phyloP scores from a whole-genome alignment of 2,329 filamentous ascomycete species.

The Xylariaceae sp. region DNA sequence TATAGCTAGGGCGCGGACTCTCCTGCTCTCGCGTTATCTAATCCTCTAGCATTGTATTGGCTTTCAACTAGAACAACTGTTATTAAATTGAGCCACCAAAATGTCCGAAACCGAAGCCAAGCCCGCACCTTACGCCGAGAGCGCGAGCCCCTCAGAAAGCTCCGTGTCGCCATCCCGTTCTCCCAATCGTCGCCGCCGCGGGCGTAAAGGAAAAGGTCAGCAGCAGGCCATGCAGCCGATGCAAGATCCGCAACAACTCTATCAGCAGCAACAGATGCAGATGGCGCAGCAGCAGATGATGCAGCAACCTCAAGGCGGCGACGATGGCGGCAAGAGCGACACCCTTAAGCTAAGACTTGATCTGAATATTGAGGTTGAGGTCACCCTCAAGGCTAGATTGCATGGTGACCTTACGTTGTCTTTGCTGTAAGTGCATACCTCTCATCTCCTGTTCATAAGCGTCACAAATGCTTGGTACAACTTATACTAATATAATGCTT shows the following conservation, averaged over 20 bases:
- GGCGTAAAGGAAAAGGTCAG: slow-evolving; percentile 23
- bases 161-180: slow-evolving; percentile 31
- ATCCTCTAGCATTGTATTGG: no score
- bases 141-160: slow-evolving; percentile 26
- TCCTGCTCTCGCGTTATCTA: neutral
- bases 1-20: neutral
- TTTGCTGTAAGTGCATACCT: slow-evolving; percentile 58
- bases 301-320: slow-evolving; percentile 30
- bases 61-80: neutral
- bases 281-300: slow-evolving; percentile 20
- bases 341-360: slow-evolving; percentile 77
- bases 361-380: slow-evolving; percentile 82
- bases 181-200: slow-evolving; percentile 30
- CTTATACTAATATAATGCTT: neutral
- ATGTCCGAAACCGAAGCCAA: slow-evolving; percentile 31
- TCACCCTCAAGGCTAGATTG: slow-evolving; percentile 86
- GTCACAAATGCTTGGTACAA: neutral
- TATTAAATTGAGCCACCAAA: neutral
- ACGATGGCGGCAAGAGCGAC: slow-evolving; percentile 53
- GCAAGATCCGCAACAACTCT: slow-evolving; percentile 23
- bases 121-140: slow-evolving; percentile 30
- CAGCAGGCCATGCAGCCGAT: slow-evolving; percentile 20
- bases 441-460: neutral
- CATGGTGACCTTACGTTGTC: slow-evolving; percentile 82
- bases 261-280: slow-evolving; percentile 28